Percentiles rank a stretch among this genome's conserved stretches.
phyloP scores from a whole-genome alignment of 2,329 filamentous ascomycete genomes.

The Curvularia sp. region DNA sequence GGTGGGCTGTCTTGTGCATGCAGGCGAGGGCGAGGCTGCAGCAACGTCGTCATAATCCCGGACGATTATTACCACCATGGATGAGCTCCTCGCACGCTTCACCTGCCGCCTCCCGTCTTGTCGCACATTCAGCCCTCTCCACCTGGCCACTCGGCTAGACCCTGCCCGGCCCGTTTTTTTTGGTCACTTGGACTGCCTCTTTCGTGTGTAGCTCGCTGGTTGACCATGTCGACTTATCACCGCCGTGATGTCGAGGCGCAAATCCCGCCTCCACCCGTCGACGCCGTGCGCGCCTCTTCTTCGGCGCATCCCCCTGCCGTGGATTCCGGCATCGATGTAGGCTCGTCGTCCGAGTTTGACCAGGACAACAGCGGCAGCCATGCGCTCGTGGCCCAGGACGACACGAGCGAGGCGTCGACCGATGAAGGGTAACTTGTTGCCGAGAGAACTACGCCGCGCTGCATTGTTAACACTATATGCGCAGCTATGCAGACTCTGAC shows the following conservation, averaged over 20 bases:
- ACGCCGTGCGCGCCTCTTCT: not conserved
- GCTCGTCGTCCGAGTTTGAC: conserved; percentile 24
- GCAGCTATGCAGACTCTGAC: conserved; percentile 32
- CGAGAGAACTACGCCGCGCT: not conserved
- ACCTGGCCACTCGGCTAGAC: conserved; percentile 1
- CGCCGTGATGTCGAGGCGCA: not conserved
- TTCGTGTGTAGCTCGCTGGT: not conserved
- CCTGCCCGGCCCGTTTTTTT: not conserved
- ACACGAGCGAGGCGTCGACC: conserved; percentile 29
- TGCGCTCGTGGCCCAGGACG: conserved; percentile 25
- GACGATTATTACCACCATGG: not conserved
- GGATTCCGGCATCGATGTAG: conserved; percentile 30
- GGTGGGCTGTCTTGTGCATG: no score
- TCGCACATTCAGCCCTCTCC: conserved; percentile 3
- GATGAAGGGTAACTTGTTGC: conserved; percentile 30
- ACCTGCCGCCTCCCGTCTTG: not conserved
- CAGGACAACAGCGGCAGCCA: conserved; percentile 31
- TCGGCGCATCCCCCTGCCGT: not conserved
- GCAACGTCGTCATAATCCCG: conserved; percentile 2
- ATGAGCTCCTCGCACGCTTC: not conserved
- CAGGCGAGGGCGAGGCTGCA: not conserved
- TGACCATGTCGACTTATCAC: conserved; percentile 2
- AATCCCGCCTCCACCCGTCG: not conserved
- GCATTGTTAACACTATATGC: conserved; percentile 3
- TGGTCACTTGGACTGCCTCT: conserved; percentile 1